Evolutionary conservation across 2,329 filamentous ascomycete genomes (phyloP), one percentile per base, ranked within the genome.

Genomic region (Bertia moriformis): DNA sequence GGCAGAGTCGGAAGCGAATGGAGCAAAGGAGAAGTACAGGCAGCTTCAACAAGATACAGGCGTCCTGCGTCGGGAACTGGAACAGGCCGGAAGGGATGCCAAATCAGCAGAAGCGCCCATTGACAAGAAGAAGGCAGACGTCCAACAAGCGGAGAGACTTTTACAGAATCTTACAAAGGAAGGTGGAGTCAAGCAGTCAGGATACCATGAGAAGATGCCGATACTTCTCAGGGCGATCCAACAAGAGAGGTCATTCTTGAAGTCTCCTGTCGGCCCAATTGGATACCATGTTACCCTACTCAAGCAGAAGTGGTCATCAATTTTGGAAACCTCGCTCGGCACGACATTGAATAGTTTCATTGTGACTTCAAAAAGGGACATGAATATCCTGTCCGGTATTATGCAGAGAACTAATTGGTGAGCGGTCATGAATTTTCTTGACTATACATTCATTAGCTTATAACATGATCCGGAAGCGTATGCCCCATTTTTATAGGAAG

Each of bases 301-400:
- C 14, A 65, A 74, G 42, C 67, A 69, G 4, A 65, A 76, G 48
- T 82, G 78, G 78, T 68, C 67, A 3, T 67, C 66, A 3, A 67
- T 78, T 39, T 51, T 82, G 22, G 78, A 82, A 48, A 71, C 63
- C 41, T 63, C 67, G 4, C 66, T 78, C 43, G 74, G 73, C 18
- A 51, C 46, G 4, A 58, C 58, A 2, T 52, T 81, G 17, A 65
- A 63, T 41, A 65, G 65, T 17, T 82, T 81, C 46, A 63, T 77
- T 35, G 74, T 79, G 27, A 71, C 69, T 2, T 69, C 60, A 43
- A 73, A 71, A 44, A 56, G 62, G 18, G 77, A 82, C 49, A 65
- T 71, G 49, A 59, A 57, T n/a, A 54, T 66, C 12, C 54, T 82
- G n/a, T 61, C 57, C 12, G 47, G 51, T 2, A 51, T 80, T 40